phyloP scores from a whole-genome alignment of 1,284 basidiomycete genomes.

The Phellopilus nigrolimitatus region DNA sequence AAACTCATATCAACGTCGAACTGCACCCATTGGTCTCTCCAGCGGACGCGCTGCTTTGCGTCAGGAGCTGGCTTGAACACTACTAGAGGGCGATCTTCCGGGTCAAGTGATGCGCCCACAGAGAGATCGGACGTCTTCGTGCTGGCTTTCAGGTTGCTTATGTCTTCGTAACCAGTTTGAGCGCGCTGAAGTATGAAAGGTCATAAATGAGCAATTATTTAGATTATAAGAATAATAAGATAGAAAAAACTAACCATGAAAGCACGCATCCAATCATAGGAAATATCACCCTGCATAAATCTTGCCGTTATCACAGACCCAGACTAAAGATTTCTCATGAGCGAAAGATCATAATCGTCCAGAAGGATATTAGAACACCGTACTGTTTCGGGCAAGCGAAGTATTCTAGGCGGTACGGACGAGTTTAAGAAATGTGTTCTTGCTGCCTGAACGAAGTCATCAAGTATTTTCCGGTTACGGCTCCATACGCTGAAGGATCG shows the following conservation, averaged over 20 bases:
- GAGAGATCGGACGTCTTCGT: conserved; percentile 13
- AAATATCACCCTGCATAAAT: conserved; percentile 13
- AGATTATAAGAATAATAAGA: neutral
- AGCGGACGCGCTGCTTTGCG: conserved; percentile 10
- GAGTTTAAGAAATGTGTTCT: conserved; percentile 16
- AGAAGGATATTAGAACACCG: neutral
- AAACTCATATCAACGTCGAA: conserved; percentile 10
- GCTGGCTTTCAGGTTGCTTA: conserved; percentile 13
- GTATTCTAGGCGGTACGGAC: conserved; percentile 11
- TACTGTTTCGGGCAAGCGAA: conserved; percentile 12
- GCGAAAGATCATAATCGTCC: neutral
- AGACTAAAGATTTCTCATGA: conserved; percentile 10
- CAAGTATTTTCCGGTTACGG: conserved; percentile 18
- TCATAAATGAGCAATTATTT: neutral
- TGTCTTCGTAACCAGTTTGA: neutral
- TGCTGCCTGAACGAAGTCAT: conserved; percentile 20
- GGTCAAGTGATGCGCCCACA: neutral
- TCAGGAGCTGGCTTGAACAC: conserved; percentile 16
- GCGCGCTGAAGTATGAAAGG: neutral
- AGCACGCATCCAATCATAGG: conserved; percentile 18
- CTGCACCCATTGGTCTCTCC: conserved; percentile 16
- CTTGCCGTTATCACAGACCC: conserved; percentile 10
- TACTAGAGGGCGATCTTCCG: neutral
- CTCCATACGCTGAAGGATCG: conserved; percentile 14
- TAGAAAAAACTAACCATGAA: conserved; percentile 14